Conservation (phyloP, 2,329 filamentous ascomycete species). For the Apiospora pterosperma region DNA sequence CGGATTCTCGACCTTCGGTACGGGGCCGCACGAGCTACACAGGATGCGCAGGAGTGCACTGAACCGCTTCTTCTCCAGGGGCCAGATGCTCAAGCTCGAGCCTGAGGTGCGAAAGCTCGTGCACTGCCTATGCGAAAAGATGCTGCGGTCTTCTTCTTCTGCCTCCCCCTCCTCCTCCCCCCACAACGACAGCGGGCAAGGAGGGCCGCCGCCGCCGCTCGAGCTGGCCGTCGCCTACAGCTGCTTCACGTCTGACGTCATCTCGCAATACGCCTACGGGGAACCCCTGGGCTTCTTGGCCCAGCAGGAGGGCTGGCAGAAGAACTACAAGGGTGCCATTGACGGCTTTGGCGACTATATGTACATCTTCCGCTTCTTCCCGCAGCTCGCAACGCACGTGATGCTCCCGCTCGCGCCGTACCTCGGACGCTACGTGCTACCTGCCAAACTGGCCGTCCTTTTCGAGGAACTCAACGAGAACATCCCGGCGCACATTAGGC, state of each 20-base stretch:
- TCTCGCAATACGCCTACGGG: slow-evolving; percentile 19
- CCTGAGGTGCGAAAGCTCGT: slow-evolving; percentile 21
- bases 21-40: not conserved
- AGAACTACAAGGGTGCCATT: slow-evolving; percentile 9
- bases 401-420: no score
- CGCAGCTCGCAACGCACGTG: no score
- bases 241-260: slow-evolving; percentile 19
- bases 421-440: no score
- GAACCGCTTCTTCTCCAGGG: slow-evolving; percentile 27
- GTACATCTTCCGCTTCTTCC: slow-evolving; percentile 17
- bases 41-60: slow-evolving; percentile 8
- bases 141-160: no score
- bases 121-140: slow-evolving; percentile 25
- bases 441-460: slow-evolving; percentile 15
- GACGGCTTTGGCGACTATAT: slow-evolving; percentile 15
- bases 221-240: slow-evolving; percentile 14
- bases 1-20: not conserved
- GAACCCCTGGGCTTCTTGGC: slow-evolving; percentile 17
- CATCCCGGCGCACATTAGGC: slow-evolving; percentile 20
- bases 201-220: slow-evolving; percentile 7
- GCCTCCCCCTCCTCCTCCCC: no score
- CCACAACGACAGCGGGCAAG: no score
- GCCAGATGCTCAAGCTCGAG: slow-evolving; percentile 27
- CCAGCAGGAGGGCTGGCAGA: slow-evolving; percentile 6
- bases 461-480: slow-evolving; percentile 14